A percentile compares a stretch with the other conserved stretches of the same genome.
These are phyloP conservation scores for Yamadazyma songkhlaensis DNA, from an alignment of 1,139 yeast species.

Conservation along the genomic window DNA sequence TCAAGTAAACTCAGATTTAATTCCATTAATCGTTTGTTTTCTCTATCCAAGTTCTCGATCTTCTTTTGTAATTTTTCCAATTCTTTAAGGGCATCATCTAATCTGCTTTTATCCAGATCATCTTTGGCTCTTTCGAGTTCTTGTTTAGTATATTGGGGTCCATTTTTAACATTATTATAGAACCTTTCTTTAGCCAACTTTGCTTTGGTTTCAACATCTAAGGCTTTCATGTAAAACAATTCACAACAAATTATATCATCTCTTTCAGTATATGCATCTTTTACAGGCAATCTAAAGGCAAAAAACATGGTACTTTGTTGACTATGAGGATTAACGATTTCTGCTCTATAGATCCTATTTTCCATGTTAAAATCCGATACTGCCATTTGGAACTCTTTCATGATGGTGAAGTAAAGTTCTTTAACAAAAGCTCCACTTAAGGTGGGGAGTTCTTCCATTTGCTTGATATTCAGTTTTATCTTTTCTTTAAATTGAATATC, in stretches of 20 bases:
- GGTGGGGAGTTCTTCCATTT: slow-evolving; percentile 26
- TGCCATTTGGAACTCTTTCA: slow-evolving; percentile 12
- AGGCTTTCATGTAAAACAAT: slow-evolving; percentile 19
- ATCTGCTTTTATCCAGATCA: slow-evolving; percentile 15
- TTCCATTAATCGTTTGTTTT: slow-evolving; percentile 32
- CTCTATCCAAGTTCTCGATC: slow-evolving; percentile 24
- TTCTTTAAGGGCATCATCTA: slow-evolving; percentile 23
- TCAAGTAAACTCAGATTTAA: slow-evolving; percentile 30
- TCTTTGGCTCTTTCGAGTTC: slow-evolving; percentile 6
- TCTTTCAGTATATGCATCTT: slow-evolving; percentile 13
- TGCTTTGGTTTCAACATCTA: slow-evolving; percentile 26
- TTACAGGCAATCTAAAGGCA: slow-evolving; percentile 16
- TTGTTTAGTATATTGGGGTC: slow-evolving; percentile 7
- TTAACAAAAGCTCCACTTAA: slow-evolving; percentile 28
- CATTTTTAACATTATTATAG: slow-evolving; percentile 1
- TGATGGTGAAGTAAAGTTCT: slow-evolving; percentile 21
- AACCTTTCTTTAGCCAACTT: slow-evolving; percentile 23
- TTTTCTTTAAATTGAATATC: slow-evolving; percentile 18
- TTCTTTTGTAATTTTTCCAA: slow-evolving; percentile 22
- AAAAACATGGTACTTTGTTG: slow-evolving; percentile 9
- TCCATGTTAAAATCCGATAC: slow-evolving; percentile 8
- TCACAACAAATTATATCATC: slow-evolving; percentile 23
- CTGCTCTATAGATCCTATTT: slow-evolving; percentile 10
- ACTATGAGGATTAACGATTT: slow-evolving; percentile 5
- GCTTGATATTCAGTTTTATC: slow-evolving; percentile 2